Evolutionary conservation across 768 basidiomycete genomes (phyloP), one percentile per base, ranked within the genome.

Genomic region (Glaciozyma antarctica): DNA sequence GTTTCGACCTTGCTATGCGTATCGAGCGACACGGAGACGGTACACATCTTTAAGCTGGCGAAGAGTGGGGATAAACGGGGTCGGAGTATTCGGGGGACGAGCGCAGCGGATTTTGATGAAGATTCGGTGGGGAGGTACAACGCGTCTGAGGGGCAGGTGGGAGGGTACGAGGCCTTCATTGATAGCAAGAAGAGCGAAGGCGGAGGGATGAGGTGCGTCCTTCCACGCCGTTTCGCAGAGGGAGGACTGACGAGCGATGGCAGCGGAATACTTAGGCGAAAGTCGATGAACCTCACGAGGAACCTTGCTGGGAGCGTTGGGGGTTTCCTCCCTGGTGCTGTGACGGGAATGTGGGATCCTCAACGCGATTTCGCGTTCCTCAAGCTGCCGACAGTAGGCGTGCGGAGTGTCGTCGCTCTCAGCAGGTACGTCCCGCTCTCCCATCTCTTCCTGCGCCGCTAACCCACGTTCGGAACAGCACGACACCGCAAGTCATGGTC

Each of bases 311-410:
- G 85, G n/a, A 86, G 87, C 5, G 80, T 90, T 22, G 88, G 90
- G 21, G 86, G 86, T 0, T 90, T 90, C 73, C 81, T 92, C 0
- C 94, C 94, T 0, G 88, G 86, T 69, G 86, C 89, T 1, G 77
- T 98, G 54, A 89, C 91, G 24, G 94, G 95, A 75, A 85, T 98
- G 78, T 99, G 93, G 92, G 95, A 98, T 72, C 95, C 95, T 0
- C 82, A 89, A 44, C 81, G 94, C 10, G 94, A 95, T 74, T 98
- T 98, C 75, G 95, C 94, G 1, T 93, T 83, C 75, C 78, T 94
- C 64, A 85, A 88, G 73, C 77, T 99, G 28, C 90, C 92, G 58
- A 82, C 85, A 9, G 78, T 83, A 66, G 86, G 90, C 5, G 84
- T 85, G 16, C 81, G 89, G 64, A 91, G 87, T 73, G 85, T 93